Base-by-base conservation (phyloP, 164 flowering plant species). In the Echeveria elegans region DNA sequence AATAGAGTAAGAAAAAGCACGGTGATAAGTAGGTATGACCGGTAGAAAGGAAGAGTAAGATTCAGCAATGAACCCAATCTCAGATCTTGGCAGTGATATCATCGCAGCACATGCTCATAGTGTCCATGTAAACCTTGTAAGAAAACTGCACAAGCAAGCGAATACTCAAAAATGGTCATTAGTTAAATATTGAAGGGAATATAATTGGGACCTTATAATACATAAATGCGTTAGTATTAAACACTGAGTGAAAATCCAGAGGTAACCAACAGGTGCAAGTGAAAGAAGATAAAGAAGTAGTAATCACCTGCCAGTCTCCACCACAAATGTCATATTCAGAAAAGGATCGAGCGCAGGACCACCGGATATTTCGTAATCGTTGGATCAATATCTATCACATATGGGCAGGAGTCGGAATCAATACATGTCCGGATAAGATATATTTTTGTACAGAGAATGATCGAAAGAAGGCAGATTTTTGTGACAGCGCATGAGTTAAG, bases 281-380 rank as follows among this genome's bases (percentile, higher is more conserved):
- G 16, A 10, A 26, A 53, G 30, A 53, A 2, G 26, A 26, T 23
- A 53, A 53, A 26, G 11, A 6, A 15, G 30, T 56, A 12, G 32
- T 28, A 56, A 18, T 19, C 19, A 56, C 30, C 61, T 56, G 61
- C 61, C 6, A 26, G 32, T 56, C 32, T 56, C 28, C 61, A 28
- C 61, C 61, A 56, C 61, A 56, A 56, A 56, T 56, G 61, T 56
- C 61, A 56, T 56, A 56, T 14, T 56, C 61, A 26, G 6, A 56
- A 56, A 19, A 52, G 24, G 59, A 52, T 52, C 29, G 24, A 52
- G 59, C 7, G 15, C 1, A 15, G 31, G 61, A 56, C 19, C 19
- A 24, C 56, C 2, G 5, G 26, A 50, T n/a, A 53, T 4, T 53
- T 53, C 5, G 4, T 19, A 56, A 56, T 56, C 61, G 28, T 18